Conservation (phyloP, 2,329 filamentous ascomycete species). For the Clarireedia hainanense region DNA sequence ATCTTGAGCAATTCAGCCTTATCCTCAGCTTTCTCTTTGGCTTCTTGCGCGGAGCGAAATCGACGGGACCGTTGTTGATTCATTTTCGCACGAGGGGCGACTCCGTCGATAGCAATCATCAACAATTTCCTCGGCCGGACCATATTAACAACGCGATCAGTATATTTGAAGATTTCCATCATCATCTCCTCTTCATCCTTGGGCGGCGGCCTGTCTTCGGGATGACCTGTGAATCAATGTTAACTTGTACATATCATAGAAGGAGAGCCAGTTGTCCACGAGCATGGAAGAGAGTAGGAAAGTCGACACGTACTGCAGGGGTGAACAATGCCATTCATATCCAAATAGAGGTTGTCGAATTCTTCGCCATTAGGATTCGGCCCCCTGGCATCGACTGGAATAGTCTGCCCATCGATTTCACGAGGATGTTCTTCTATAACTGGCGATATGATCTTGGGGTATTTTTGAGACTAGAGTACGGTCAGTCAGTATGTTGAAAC, state of each 20-base stretch:
- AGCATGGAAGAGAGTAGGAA: not conserved
- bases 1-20: conserved; percentile 82
- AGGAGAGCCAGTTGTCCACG: not conserved
- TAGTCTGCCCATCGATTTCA: conserved; percentile 72
- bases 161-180: conserved; percentile 96
- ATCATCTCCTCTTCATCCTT: conserved; percentile 99
- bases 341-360: conserved; percentile 94
- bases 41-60: conserved; percentile 90
- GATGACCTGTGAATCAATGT: conserved; percentile 44
- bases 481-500: not conserved
- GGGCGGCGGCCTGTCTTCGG: conserved; percentile 84
- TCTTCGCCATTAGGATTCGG: conserved; percentile 97
- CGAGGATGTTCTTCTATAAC: conserved; percentile 81
- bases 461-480: conserved; percentile 65
- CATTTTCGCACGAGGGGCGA: conserved; percentile 97
- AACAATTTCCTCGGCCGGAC: conserved; percentile 90
- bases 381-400: conserved; percentile 76
- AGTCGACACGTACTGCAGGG: conserved; percentile 55
- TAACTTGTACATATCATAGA: not conserved
- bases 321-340: conserved; percentile 99
- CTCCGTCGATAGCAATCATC: conserved; percentile 97
- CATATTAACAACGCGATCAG: conserved; percentile 98
- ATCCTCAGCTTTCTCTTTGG: conserved; percentile 86
- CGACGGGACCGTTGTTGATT: conserved; percentile 96
- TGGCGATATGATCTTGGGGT: conserved; percentile 91